Conservation (phyloP, 805 yeast species). For the Debaryomyces prosopidis region DNA sequence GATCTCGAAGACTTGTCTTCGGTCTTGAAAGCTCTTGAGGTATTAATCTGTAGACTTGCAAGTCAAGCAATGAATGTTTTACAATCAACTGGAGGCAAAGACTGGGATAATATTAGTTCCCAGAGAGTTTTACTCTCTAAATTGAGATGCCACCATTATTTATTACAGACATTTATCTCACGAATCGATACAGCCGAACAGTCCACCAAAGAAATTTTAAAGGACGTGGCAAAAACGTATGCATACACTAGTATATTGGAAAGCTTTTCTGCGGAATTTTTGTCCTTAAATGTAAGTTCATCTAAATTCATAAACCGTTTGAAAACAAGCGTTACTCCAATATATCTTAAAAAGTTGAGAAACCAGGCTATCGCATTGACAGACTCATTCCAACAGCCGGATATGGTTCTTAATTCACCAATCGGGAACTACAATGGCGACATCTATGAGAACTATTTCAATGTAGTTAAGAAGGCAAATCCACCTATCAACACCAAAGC, state of each 20-base stretch:
- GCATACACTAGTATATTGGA: constrained; percentile 41
- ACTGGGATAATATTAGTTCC: constrained; percentile 48
- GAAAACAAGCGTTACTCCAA: constrained; percentile 18
- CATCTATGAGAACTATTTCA: constrained; percentile 76
- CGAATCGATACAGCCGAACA: constrained; percentile 36
- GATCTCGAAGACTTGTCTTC: constrained; percentile 3
- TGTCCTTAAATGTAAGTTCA: background rate
- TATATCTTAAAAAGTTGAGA: constrained; percentile 38
- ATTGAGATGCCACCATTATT: constrained; percentile 51
- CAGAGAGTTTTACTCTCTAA: constrained; percentile 50
- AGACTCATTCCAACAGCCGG: constrained; percentile 81
- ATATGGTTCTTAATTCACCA: constrained; percentile 78
- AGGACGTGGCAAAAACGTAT: constrained; percentile 58
- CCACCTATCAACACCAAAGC: constrained; percentile 59
- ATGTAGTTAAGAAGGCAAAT: constrained; percentile 47
- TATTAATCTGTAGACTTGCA: constrained; percentile 41
- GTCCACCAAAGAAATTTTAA: constrained; percentile 42
- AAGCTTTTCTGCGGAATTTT: constrained; percentile 4
- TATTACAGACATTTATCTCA: constrained; percentile 39
- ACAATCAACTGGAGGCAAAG: constrained; percentile 26
- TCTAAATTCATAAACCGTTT: background rate
- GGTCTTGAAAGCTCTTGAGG: constrained; percentile 26
- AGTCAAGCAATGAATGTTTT: constrained; percentile 29
- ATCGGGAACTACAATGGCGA: constrained; percentile 82
- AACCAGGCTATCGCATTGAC: constrained; percentile 74